Evolutionary conservation across 2,329 filamentous ascomycete species (phyloP), one percentile per base, ranked within the genome.

Genomic region (Colletotrichum sp.): DNA sequence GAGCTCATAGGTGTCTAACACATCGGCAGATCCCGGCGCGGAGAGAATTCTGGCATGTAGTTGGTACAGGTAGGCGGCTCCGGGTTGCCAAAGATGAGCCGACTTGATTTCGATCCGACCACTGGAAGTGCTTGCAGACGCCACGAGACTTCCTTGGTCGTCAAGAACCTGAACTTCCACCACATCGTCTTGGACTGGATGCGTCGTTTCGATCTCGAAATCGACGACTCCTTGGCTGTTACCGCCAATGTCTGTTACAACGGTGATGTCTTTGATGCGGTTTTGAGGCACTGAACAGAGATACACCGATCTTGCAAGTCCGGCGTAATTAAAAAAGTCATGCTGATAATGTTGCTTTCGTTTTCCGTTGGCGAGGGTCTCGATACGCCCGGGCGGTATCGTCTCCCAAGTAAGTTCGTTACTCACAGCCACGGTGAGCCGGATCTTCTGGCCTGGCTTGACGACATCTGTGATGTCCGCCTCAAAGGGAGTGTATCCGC

Each of bases 311-410:
- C 80, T 78, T 3, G 78, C 76, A 21, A 81, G 74, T 16, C 80
- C 80, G 4, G 76, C 64, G 55, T 80, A 81, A 66, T 82, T 82
- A 66, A 78, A 81, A 55, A 81, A 82, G 66, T 81, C 80, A 68
- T 81, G 79, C 43, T 79, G 76, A 33, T 81, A 81, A 11, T 66
- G 63, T 69, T 82, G 78, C 18, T 74, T 73, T 15, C 70, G 74
- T 43, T 71, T 78, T 9, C 78, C 78, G 36, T 73, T 70, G n/a
- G 51, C 38, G 2, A 72, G 27, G 3, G 66, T 58, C 72, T 75
- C 72, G 9, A 77, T 29, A 2, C 64, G n/a, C 0, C 77, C 78
- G 0, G 80, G 80, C 4, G 80, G 81, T 15, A 81, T 81, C 0
- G 81, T 81, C 36, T 80, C 70, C 72, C 76, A 77, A 9, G 74